These are phyloP conservation scores for Monosporozyma solicola DNA, from an alignment of 805 yeast genomes.

Conservation along the genomic window DNA sequence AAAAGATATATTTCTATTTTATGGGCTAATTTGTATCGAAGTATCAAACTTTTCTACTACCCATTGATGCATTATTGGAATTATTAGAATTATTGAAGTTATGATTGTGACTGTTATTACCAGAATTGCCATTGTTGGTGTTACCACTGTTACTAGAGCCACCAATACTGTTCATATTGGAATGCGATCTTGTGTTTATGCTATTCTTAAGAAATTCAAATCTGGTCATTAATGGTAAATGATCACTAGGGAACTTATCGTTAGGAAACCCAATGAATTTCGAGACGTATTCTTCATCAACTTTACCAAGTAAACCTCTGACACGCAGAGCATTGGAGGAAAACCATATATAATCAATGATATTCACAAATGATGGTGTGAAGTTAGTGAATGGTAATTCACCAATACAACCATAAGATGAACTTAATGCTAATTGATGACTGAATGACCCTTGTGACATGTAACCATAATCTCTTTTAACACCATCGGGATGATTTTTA, in stretches of 20 bases:
- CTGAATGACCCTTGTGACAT: conserved; percentile 83
- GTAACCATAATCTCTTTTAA: conserved; percentile 82
- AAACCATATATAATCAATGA: conserved; percentile 94
- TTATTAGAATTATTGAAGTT: not conserved
- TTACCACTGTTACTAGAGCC: not conserved
- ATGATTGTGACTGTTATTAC: not conserved
- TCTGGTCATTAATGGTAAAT: conserved; percentile 74
- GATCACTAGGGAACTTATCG: conserved; percentile 90
- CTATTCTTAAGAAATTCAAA: conserved; percentile 53
- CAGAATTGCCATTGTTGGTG: not conserved
- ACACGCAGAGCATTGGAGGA: conserved; percentile 74
- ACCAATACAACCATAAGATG: conserved; percentile 76
- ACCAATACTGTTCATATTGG: not conserved
- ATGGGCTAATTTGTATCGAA: not conserved
- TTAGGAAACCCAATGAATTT: conserved; percentile 89
- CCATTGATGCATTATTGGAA: conserved; percentile 4
- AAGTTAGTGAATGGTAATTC: conserved; percentile 92
- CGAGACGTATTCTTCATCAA: conserved; percentile 67
- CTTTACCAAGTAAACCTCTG: conserved; percentile 74
- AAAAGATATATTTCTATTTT: not conserved
- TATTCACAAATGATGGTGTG: conserved; percentile 88
- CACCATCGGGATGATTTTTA: conserved; percentile 69
- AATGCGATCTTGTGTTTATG: conserved; percentile 7
- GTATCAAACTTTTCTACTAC: conserved; percentile 24
- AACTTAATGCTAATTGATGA: conserved; percentile 71